These are phyloP conservation scores for Sphaerostilbella broomeana DNA, from an alignment of 2,329 filamentous ascomycete genomes.

Conservation along the genomic window DNA sequence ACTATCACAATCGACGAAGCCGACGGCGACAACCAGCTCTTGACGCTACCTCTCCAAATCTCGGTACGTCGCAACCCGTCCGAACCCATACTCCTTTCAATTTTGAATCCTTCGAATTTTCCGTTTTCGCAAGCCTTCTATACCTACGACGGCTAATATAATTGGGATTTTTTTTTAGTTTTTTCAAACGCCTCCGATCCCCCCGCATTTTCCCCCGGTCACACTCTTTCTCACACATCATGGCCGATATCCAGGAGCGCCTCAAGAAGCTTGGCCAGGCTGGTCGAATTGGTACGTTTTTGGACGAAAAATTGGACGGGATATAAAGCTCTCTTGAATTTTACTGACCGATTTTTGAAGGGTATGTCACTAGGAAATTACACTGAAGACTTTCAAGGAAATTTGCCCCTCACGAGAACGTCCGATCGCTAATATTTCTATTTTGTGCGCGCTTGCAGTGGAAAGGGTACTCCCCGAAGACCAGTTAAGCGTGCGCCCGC, in stretches of 20 bases:
- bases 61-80: slow-evolving; percentile 25
- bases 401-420: background rate
- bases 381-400: background rate
- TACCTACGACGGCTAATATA: background rate
- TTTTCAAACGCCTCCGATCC: slow-evolving; percentile 9
- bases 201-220: slow-evolving; percentile 23
- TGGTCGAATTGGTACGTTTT: slow-evolving; percentile 60
- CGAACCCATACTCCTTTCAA: background rate
- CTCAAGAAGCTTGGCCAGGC: slow-evolving; percentile 52
- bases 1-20: slow-evolving; percentile 29
- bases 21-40: slow-evolving; percentile 31
- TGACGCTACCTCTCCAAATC: slow-evolving; percentile 23
- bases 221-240: slow-evolving; percentile 34
- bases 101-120: background rate
- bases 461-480: slow-evolving; percentile 96
- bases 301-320: too few species aligned
- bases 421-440: slow-evolving; percentile 24
- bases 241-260: slow-evolving; percentile 52
- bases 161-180: slow-evolving; percentile 6
- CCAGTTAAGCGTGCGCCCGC: slow-evolving; percentile 98
- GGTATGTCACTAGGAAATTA: slow-evolving; percentile 31
- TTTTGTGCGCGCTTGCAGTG: slow-evolving; percentile 41
- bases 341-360: slow-evolving; percentile 18
- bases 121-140: too few species aligned
- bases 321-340: too few species aligned